Conservation (phyloP, 179 eudicot species). For the Spergularia azorica region DNA sequence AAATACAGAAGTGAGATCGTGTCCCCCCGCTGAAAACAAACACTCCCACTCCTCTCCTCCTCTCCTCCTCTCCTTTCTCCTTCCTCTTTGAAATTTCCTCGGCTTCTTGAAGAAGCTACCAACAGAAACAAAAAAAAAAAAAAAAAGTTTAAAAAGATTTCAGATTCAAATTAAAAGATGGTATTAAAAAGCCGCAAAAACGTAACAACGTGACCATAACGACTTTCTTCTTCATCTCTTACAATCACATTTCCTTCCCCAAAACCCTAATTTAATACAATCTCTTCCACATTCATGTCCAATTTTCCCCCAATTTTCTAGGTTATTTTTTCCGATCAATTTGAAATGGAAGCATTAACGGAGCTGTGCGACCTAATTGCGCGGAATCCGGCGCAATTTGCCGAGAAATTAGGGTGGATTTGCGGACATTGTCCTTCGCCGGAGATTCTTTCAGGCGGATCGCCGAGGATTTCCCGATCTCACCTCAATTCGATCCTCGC, state of each 20-base stretch:
- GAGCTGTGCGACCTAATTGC: slow-evolving; percentile 91
- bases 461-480: slow-evolving; percentile 61
- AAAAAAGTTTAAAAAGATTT: neutral
- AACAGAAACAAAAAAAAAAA: neutral
- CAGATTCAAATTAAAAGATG: neutral
- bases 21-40: neutral
- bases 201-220: slow-evolving; percentile 26
- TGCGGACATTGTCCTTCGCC: slow-evolving; percentile 74
- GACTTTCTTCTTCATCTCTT: slow-evolving; percentile 2
- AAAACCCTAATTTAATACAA: slow-evolving; percentile 11
- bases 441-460: slow-evolving; percentile 50
- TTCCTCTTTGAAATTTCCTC: neutral
- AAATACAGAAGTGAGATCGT: slow-evolving; percentile 2
- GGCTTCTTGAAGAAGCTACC: neutral
- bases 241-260: neutral
- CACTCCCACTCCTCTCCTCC: slow-evolving; percentile 3
- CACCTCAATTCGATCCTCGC: slow-evolving; percentile 77
- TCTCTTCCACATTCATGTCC: neutral
- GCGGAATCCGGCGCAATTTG: slow-evolving; percentile 58
- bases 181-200: slow-evolving; percentile 6
- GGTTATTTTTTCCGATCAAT: neutral
- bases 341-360: slow-evolving; percentile 67
- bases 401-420: slow-evolving; percentile 74
- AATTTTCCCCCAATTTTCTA: neutral
- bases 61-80: neutral